Conservation (phyloP, 345 rosid species). For the Noccaea caerulescens region DNA sequence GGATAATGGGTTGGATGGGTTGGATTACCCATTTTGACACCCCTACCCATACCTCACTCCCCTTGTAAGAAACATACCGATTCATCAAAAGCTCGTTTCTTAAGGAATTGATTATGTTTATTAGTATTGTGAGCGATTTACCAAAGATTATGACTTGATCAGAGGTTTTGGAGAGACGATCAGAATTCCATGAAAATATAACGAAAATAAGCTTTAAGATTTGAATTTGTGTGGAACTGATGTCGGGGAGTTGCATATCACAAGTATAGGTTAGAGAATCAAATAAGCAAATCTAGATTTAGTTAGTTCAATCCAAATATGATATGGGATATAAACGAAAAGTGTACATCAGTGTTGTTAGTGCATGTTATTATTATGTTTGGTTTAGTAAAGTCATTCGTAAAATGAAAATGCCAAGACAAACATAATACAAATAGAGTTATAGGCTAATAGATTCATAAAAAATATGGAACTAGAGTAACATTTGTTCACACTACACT, state of each 20-base stretch:
- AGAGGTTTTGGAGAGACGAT: constrained; percentile 1
- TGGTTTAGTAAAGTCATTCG: neutral
- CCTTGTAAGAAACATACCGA: constrained; percentile 13
- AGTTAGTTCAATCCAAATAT: neutral
- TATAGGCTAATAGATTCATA: no score
- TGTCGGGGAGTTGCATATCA: constrained; percentile 14
- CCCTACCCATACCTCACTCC: constrained; percentile 21
- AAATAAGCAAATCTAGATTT: neutral
- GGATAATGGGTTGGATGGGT: no score
- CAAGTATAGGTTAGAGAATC: neutral
- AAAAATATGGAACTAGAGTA: no score
- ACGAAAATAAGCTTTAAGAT: neutral
- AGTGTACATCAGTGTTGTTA: neutral
- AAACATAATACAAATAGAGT: no score
- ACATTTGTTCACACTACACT: no score
- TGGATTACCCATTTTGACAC: no score
- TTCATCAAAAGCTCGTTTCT: neutral
- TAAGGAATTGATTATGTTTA: neutral
- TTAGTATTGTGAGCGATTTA: neutral
- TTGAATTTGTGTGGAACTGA: neutral
- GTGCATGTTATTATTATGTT: neutral
- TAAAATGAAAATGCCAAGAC: no score
- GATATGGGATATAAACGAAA: neutral
- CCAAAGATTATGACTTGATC: neutral
- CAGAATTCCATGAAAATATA: neutral